phyloP scores from a whole-genome alignment of 352 stramenopile genomes.

The Pythium plurisporium region DNA sequence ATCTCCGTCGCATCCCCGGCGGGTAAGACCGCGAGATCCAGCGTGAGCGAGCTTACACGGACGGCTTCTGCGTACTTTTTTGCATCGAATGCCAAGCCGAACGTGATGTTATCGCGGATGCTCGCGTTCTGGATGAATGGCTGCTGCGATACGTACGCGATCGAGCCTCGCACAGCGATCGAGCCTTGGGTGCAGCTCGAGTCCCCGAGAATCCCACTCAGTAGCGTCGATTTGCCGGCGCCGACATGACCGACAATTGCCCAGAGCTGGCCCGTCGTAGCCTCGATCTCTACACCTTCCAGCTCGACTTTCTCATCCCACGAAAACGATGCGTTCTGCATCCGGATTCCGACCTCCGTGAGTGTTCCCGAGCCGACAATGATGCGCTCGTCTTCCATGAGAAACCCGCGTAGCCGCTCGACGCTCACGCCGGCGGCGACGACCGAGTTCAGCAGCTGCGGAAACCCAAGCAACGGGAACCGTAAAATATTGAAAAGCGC shows the following conservation, averaged over 20 bases:
- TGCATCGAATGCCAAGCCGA: conserved; percentile 35
- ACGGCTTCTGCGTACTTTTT: conserved; percentile 38
- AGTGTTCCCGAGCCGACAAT: conserved; percentile 78
- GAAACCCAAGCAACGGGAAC: conserved; percentile 96
- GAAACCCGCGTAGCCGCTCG: conserved; percentile 59
- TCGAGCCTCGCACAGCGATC: conserved; percentile 32
- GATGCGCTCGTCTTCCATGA: conserved; percentile 65
- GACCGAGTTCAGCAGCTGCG: conserved; percentile 92
- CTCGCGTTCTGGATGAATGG: conserved; percentile 52
- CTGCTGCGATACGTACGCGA: conserved; percentile 57
- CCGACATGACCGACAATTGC: conserved; percentile 72
- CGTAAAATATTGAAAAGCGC: conserved; percentile 94
- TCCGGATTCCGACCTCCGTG: conserved; percentile 44
- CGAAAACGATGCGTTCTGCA: conserved; percentile 59
- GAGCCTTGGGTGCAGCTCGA: conserved; percentile 22
- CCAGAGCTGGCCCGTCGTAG: conserved; percentile 71
- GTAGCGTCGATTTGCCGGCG: conserved; percentile 73
- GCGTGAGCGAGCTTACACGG: conserved; percentile 64
- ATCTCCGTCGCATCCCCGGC: conserved; percentile 96
- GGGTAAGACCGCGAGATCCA: conserved; percentile 89
- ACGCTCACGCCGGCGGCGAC: conserved; percentile 83
- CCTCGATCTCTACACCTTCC: conserved; percentile 55
- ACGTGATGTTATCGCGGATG: conserved; percentile 46
- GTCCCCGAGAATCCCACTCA: conserved; percentile 43
- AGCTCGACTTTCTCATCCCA: conserved; percentile 48